A percentile compares a stretch with the other conserved stretches of the same genome.
phyloP scores from a whole-genome alignment of 2,329 filamentous ascomycete species.

The Trematosphaeria pertusa region DNA sequence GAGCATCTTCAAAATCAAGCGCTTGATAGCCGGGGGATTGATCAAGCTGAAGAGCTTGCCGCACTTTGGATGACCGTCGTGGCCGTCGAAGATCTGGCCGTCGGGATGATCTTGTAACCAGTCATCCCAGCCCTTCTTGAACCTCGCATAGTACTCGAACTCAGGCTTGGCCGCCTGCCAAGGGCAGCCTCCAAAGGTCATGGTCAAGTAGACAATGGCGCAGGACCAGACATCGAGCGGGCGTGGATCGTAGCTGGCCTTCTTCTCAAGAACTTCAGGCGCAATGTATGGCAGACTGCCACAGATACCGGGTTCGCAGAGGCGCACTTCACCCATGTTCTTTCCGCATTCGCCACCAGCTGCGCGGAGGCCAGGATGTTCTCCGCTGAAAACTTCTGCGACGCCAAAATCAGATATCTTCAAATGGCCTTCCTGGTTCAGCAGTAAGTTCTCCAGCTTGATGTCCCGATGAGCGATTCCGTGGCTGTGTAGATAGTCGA shows the following conservation, averaged over 20 bases:
- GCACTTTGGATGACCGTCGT: constrained; percentile 68
- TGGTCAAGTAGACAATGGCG: constrained; percentile 80
- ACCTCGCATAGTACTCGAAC: constrained; percentile 66
- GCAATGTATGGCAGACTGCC: constrained; percentile 88
- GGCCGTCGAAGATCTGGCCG: constrained; percentile 59
- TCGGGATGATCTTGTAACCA: constrained; percentile 67
- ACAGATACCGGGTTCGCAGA: constrained; percentile 81
- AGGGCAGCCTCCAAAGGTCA: constrained; percentile 74
- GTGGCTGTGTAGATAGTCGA: constrained; percentile 80
- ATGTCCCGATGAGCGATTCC: constrained; percentile 91
- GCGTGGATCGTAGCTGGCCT: constrained; percentile 73
- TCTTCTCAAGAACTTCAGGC: constrained; percentile 79
- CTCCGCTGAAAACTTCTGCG: constrained; percentile 82
- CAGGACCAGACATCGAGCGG: constrained; percentile 86
- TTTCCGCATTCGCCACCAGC: constrained; percentile 76
- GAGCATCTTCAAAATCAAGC: constrained; percentile 80
- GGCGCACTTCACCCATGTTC: constrained; percentile 73
- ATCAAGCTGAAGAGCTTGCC: constrained; percentile 71
- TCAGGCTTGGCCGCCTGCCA: constrained; percentile 72
- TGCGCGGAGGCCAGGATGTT: constrained; percentile 78
- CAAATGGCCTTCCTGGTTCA: constrained; percentile 79
- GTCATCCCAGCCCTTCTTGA: constrained; percentile 71
- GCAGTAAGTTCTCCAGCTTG: constrained; percentile 85
- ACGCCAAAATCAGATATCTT: constrained; percentile 95
- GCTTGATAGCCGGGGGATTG: constrained; percentile 69